These are phyloP conservation scores for Sarcomyxa edulis DNA, from an alignment of 768 basidiomycete genomes.

Conservation along the genomic window DNA sequence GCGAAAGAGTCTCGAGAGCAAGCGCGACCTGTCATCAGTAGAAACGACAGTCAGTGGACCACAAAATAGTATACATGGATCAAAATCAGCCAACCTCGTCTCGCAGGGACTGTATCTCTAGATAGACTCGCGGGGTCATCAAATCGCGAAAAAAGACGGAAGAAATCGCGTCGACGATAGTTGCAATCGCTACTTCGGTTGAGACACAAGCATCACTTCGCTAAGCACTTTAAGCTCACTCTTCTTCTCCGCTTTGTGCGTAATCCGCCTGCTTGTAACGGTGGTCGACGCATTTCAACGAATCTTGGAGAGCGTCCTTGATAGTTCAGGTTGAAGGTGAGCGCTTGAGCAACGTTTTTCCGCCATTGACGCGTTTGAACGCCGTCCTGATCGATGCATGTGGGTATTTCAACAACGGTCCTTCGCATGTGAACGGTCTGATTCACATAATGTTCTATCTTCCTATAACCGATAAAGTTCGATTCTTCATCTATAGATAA, in stretches of 20 bases:
- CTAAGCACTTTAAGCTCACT: too few species aligned
- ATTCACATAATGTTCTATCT: constrained; percentile 2
- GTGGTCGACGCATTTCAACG: too few species aligned
- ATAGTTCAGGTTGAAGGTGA: too few species aligned
- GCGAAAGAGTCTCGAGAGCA: constrained; percentile 6
- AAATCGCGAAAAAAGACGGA: constrained; percentile 7
- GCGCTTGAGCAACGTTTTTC: too few species aligned
- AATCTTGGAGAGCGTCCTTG: too few species aligned
- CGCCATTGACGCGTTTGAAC: too few species aligned
- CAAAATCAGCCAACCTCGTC: constrained; percentile 18
- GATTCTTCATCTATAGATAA: constrained; percentile 2
- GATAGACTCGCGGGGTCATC: constrained; percentile 8
- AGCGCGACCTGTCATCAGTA: constrained; percentile 10
- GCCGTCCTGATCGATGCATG: too few species aligned
- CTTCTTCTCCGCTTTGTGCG: too few species aligned
- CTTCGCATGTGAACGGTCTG: constrained; percentile 5
- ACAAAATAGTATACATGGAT: neutral
- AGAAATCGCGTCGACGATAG: neutral
- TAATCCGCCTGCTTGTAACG: too few species aligned
- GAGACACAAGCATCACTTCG: constrained; percentile 3
- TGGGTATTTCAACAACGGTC: neutral
- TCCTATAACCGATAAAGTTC: constrained; percentile 6
- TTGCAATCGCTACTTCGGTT: neutral
- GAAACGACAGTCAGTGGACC: constrained; percentile 3
- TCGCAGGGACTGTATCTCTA: constrained; percentile 15